Percentiles rank a stretch among this genome's conserved stretches.
Conservation (phyloP, 495 filamentous ascomycete species). For the Apodospora peruviana region DNA sequence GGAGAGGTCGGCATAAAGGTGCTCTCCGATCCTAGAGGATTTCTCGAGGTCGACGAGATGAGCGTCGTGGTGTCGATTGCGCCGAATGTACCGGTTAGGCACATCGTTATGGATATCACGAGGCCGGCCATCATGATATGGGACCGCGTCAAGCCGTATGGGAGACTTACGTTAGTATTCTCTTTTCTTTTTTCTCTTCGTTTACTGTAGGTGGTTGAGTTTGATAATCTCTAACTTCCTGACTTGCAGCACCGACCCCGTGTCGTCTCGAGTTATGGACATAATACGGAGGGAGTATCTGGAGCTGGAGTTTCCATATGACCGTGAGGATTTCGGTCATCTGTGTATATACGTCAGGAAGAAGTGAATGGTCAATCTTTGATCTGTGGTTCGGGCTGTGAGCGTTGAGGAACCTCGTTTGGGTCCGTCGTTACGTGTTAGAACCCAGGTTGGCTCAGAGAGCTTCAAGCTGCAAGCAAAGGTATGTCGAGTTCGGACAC, state of each 20-base stretch:
- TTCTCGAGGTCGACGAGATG: constrained; percentile 21
- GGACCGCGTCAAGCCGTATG: constrained; percentile 4
- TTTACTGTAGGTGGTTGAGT: no score
- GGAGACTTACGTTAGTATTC: not conserved
- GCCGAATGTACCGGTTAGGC: constrained; percentile 20
- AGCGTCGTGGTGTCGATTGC: constrained; percentile 22
- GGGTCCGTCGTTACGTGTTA: no score
- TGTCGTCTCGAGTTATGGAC: not conserved
- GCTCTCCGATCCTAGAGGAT: constrained; percentile 23
- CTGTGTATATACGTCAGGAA: no score
- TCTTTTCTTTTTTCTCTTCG: not conserved
- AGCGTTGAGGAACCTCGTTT: no score
- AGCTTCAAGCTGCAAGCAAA: no score
- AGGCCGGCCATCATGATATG: constrained; percentile 27
- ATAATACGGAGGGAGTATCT: not conserved
- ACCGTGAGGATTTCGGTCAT: no score
- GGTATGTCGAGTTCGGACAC: no score
- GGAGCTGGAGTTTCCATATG: not conserved
- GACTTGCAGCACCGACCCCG: not conserved
- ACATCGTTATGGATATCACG: constrained; percentile 27
- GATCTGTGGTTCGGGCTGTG: no score
- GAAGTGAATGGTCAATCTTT: no score
- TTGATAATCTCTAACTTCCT: not conserved
- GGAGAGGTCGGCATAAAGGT: constrained; percentile 7
- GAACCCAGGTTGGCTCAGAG: no score